Percentiles rank a stretch among this genome's conserved stretches.
Evolutionary conservation across 768 basidiomycete species (phyloP).

Genomic region (Termitomyces sp.): DNA sequence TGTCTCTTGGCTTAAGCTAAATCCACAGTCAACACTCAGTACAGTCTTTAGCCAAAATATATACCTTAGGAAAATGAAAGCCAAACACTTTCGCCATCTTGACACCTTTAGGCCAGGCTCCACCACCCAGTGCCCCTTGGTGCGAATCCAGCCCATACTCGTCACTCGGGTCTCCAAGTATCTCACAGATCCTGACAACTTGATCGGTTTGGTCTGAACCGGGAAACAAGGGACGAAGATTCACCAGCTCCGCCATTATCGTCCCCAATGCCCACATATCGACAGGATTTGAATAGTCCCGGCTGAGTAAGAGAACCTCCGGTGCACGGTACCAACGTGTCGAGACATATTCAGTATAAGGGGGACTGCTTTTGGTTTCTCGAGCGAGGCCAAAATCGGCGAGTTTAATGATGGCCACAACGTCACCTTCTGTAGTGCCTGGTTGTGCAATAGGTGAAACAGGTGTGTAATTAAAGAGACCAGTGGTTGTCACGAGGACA

Average conservation of each 20-base stretch:
- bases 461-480: constrained; percentile 85
- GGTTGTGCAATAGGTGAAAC: constrained; percentile 65
- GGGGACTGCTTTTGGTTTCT: constrained; percentile 81
- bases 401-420: constrained; percentile 94
- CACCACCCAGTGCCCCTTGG: constrained; percentile 75
- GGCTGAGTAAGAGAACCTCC: constrained; percentile 87
- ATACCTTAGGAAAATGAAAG: constrained; percentile 86
- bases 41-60: constrained; percentile 18
- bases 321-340: constrained; percentile 99
- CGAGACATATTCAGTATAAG: constrained; percentile 98
- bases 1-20: constrained; percentile 62
- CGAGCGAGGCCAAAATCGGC: constrained; percentile 97
- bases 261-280: constrained; percentile 99
- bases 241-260: constrained; percentile 95
- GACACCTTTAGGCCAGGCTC: constrained; percentile 80
- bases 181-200: constrained; percentile 81
- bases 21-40: constrained; percentile 9
- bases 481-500: constrained; percentile 95
- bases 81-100: constrained; percentile 84
- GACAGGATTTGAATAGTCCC: constrained; percentile 93
- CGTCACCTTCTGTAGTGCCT: constrained; percentile 75
- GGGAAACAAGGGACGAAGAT: constrained; percentile 92
- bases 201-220: constrained; percentile 93
- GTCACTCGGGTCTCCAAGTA: constrained; percentile 87
- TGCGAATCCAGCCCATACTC: constrained; percentile 76